A percentile compares a stretch with the other conserved stretches of the same genome.
These are phyloP conservation scores for Diaporthe citrichinensis DNA, from an alignment of 2,329 filamentous ascomycete genomes.

Conservation along the genomic window DNA sequence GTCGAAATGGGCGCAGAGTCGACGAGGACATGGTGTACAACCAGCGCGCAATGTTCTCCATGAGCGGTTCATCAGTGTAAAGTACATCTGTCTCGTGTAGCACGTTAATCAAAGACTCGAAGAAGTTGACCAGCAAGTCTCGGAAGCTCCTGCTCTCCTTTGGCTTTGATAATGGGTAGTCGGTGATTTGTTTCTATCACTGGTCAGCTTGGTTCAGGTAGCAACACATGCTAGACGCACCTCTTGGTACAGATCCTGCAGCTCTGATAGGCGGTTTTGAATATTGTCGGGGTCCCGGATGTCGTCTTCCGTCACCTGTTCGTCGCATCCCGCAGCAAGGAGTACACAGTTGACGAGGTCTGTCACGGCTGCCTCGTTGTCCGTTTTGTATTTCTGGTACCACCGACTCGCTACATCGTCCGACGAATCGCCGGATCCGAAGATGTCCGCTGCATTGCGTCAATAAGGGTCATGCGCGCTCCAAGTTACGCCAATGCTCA, in stretches of 20 bases:
- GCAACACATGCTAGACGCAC: slow-evolving; percentile 59
- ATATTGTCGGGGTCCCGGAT: slow-evolving; percentile 92
- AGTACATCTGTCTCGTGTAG: slow-evolving; percentile 87
- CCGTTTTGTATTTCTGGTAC: slow-evolving; percentile 69
- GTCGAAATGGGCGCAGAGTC: slow-evolving; percentile 88
- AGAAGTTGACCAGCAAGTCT: slow-evolving; percentile 82
- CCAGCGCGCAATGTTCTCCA: slow-evolving; percentile 94
- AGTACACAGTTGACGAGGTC: slow-evolving; percentile 78
- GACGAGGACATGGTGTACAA: slow-evolving; percentile 92
- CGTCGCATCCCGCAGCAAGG: slow-evolving; percentile 83
- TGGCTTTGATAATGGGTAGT: slow-evolving; percentile 90
- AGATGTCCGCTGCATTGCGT: slow-evolving; percentile 69
- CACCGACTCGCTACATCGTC: slow-evolving; percentile 73
- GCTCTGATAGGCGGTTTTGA: slow-evolving; percentile 80
- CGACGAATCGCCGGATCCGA: slow-evolving; percentile 69
- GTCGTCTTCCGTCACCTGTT: slow-evolving; percentile 84
- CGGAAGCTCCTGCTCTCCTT: slow-evolving; percentile 85
- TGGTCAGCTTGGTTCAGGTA: slow-evolving; percentile 40
- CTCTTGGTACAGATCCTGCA: slow-evolving; percentile 90
- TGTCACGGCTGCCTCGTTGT: slow-evolving; percentile 68
- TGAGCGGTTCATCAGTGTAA: slow-evolving; percentile 81
- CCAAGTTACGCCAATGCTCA: slow-evolving; percentile 52
- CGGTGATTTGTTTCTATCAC: slow-evolving; percentile 78
- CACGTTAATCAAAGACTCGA: slow-evolving; percentile 80
- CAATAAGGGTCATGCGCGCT: slow-evolving; percentile 44